Conservation (phyloP, 768 basidiomycete species). For the Kwoniella newhampshirensis region DNA sequence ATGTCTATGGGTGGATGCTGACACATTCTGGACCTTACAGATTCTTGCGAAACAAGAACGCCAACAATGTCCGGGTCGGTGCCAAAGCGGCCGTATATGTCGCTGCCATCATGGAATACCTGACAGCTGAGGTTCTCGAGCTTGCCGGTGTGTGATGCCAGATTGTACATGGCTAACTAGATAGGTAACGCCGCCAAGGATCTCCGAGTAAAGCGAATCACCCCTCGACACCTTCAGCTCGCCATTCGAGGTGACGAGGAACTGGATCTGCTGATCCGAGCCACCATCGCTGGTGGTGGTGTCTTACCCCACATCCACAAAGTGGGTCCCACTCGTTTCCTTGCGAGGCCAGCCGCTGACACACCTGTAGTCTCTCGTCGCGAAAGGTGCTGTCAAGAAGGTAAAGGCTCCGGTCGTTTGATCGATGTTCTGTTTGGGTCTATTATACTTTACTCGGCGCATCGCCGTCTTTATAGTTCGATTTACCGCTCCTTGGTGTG, state of each 20-base stretch:
- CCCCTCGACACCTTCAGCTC: constrained; percentile 89
- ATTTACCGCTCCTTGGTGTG: too few relatives aligned
- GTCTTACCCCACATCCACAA: constrained; percentile 55
- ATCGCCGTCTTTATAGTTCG: too few relatives aligned
- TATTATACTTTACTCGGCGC: too few relatives aligned
- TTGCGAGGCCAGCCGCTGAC: background rate
- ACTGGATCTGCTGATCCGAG: constrained; percentile 88
- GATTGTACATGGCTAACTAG: background rate
- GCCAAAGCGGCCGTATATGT: constrained; percentile 98
- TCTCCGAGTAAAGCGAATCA: constrained; percentile 94
- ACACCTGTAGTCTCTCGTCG: constrained; percentile 31
- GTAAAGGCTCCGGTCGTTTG: constrained; percentile 18
- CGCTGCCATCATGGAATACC: constrained; percentile 91
- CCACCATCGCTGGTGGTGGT: constrained; percentile 74
- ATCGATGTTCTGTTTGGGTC: background rate
- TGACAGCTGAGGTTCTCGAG: constrained; percentile 94
- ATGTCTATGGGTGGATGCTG: too few relatives aligned
- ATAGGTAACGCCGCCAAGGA: constrained; percentile 95
- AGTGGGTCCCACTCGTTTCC: constrained; percentile 26
- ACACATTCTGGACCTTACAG: constrained; percentile 5
- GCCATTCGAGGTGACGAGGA: constrained; percentile 97
- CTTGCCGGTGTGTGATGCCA: constrained; percentile 70
- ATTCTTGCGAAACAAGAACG: constrained; percentile 78
- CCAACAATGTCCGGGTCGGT: constrained; percentile 91
- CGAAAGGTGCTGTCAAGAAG: constrained; percentile 33